Conservation (phyloP, 192 early-diverging fungal genomes). For the Funneliformis geosporum region DNA sequence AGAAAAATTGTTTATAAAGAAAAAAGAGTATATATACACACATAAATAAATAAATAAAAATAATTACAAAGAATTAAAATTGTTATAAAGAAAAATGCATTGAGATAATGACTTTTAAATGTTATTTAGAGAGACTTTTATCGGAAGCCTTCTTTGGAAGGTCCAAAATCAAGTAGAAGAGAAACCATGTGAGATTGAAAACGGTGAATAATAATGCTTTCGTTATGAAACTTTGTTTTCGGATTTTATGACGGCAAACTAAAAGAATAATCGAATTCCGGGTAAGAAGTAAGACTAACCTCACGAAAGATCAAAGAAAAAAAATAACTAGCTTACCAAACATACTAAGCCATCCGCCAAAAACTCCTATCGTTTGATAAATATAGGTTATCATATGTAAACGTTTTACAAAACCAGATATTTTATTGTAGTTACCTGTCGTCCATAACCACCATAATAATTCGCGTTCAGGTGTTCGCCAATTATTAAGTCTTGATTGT, state of each 20-base stretch:
- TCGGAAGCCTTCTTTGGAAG: background rate
- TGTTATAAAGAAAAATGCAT: too few relatives aligned
- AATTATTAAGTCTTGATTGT: slow-evolving; percentile 18
- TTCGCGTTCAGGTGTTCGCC: slow-evolving; percentile 29
- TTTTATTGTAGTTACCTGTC: slow-evolving; percentile 13
- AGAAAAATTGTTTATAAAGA: too few relatives aligned
- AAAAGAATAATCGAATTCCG: background rate
- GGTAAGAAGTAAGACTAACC: background rate
- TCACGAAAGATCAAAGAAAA: background rate
- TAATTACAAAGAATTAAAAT: background rate
- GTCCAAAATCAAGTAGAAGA: slow-evolving; percentile 20
- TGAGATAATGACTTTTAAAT: too few relatives aligned
- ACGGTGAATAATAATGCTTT: slow-evolving; percentile 21
- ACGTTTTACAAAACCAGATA: background rate
- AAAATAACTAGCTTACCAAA: slow-evolving; percentile 5
- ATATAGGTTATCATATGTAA: background rate
- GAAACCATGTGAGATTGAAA: slow-evolving; percentile 28
- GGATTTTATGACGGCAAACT: slow-evolving; percentile 28
- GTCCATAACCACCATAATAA: slow-evolving; percentile 30
- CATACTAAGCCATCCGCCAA: slow-evolving; percentile 28
- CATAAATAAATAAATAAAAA: background rate
- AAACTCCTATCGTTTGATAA: slow-evolving; percentile 6
- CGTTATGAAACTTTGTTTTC: slow-evolving; percentile 20
- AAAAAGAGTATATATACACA: too few relatives aligned
- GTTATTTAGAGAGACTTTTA: background rate